Percentiles rank a stretch among this genome's conserved stretches.
Evolutionary conservation across 1,139 yeast genomes (phyloP).

Genomic region (Taphrina communis): DNA sequence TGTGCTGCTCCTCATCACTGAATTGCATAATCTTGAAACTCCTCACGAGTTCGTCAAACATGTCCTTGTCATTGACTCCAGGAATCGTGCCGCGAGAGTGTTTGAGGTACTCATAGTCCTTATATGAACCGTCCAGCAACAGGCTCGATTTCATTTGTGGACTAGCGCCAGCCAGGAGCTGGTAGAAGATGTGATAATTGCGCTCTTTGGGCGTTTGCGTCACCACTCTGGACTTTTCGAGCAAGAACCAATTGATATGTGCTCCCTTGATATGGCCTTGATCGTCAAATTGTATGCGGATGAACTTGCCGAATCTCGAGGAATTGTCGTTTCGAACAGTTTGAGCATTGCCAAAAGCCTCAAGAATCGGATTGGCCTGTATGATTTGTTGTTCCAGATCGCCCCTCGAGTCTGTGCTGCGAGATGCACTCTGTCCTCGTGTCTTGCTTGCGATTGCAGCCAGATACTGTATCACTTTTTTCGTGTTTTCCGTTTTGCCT

Average conservation of each 20-base stretch:
- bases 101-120: conserved; percentile 65
- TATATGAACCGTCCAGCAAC: conserved; percentile 56
- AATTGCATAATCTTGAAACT: conserved; percentile 82
- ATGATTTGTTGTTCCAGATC: conserved; percentile 79
- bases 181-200: conserved; percentile 92
- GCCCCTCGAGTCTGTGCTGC: conserved; percentile 26
- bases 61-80: conserved; percentile 75
- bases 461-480: conserved; percentile 88
- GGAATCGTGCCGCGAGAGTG: conserved; percentile 63
- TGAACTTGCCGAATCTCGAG: conserved; percentile 95
- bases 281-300: conserved; percentile 76
- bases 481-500: conserved; percentile 97
- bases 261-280: conserved; percentile 81
- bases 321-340: conserved; percentile 94
- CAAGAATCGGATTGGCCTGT: conserved; percentile 93
- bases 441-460: conserved; percentile 67
- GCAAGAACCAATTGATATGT: conserved; percentile 87
- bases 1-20: conserved; percentile 59
- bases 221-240: conserved; percentile 94
- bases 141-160: conserved; percentile 59
- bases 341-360: conserved; percentile 96
- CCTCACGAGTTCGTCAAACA: conserved; percentile 63
- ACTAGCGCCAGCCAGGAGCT: conserved; percentile 72
- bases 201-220: conserved; percentile 76
- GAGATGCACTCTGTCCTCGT: conserved; percentile 34